phyloP scores from a whole-genome alignment of 139 green algal genomes.

The Haematococcus lacustris region DNA sequence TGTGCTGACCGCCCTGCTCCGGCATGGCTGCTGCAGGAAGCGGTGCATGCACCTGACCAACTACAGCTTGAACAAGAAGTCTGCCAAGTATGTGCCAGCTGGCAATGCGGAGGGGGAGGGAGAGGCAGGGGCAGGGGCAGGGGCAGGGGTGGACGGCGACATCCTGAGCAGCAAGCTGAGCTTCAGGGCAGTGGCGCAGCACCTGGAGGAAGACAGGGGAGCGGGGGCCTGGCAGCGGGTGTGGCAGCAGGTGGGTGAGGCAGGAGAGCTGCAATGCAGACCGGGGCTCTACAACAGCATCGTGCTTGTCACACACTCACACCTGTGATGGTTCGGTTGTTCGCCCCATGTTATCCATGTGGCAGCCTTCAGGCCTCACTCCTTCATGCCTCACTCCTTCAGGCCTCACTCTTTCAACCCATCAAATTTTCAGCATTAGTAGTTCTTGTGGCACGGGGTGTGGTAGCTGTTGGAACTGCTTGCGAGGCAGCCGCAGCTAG shows the following conservation, averaged over 20 bases:
- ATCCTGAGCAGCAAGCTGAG: conserved; percentile 35
- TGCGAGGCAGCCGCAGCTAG: too few relatives aligned
- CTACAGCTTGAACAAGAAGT: conserved; percentile 63
- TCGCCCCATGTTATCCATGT: too few relatives aligned
- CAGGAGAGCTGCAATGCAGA: background rate
- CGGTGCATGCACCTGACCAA: conserved; percentile 68
- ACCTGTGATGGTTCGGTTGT: too few relatives aligned
- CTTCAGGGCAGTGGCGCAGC: conserved; percentile 25
- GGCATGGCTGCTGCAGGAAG: conserved; percentile 25
- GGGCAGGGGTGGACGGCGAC: conserved; percentile 14
- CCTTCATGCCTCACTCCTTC: too few relatives aligned
- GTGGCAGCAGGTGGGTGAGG: conserved; percentile 14
- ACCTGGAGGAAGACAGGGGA: conserved; percentile 31
- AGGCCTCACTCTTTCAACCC: too few relatives aligned
- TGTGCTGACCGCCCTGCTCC: too few relatives aligned
- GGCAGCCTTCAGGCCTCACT: too few relatives aligned
- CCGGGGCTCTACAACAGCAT: too few relatives aligned
- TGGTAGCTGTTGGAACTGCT: too few relatives aligned
- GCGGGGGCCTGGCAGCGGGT: conserved; percentile 11
- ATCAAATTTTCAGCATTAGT: too few relatives aligned
- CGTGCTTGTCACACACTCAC: too few relatives aligned
- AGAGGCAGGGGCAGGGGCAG: conserved; percentile 4
- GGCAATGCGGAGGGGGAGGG: background rate
- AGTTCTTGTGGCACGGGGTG: too few relatives aligned
- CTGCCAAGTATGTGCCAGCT: conserved; percentile 9